Base-by-base conservation (phyloP, 345 rosid species). In the Ricinus communis region DNA sequence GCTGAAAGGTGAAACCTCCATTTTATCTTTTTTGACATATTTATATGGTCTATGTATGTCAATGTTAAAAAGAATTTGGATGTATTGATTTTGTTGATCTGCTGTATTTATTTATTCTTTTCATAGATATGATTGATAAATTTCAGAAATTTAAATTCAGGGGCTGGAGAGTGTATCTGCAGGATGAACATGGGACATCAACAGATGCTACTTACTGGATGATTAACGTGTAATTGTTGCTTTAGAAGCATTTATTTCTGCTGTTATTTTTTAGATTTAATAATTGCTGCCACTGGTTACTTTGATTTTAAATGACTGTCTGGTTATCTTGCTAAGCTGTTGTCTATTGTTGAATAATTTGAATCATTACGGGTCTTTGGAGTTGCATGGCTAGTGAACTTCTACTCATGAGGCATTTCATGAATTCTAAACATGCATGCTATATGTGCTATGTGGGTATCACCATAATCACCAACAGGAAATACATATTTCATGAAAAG, bases 151-250 rank as follows among this genome's bases (percentile, higher is more conserved):
- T 16, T 5, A 12, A 73, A 75, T 81, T 33, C 71, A 93, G 97
- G 81, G 96, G 98, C 53, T 88, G 88, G 91, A 88, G 97, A 68
- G 96, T 93, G 65, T 93, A 89, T 82, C 85, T 93, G 31, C 88
- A 82, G 71, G 93, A 93, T 84, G 98, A 93, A 71, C 93, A 91
- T 76, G 89, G 96, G 25, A 87, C 98, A 66, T 84, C 98, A 49
- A 66, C 82, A 24, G 93, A 90, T 67, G 96, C 97, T 27, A 61
- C 79, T 65, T 67, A 73, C 66, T 61, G 78, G n/a, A 93, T 93
- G 96, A 91, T 93, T 74, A 68, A 84, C 76, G 78, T 83, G 98
- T 93, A 87, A 69, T 78, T 73, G 52, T 62, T 62, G 18, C 15
- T 18, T 19, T 13, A 12, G 3, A 2, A 2, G 21, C 19, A 57